Evolutionary conservation across 2,329 filamentous ascomycete species (phyloP).

Genomic region (Cadophora sp.): DNA sequence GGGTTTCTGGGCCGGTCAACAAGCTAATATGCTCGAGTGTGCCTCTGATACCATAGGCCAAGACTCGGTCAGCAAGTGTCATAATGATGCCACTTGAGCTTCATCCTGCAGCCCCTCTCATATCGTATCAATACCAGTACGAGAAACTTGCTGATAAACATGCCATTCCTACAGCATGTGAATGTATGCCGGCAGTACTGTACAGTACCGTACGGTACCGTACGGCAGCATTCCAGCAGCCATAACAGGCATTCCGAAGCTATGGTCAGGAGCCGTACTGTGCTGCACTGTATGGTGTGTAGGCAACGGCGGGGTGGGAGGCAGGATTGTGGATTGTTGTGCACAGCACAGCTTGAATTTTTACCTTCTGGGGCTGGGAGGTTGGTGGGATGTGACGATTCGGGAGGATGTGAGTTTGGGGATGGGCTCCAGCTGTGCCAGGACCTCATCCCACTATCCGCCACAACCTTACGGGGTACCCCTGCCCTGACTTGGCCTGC

Average conservation of each 20-base stretch:
- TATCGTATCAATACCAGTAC: neutral
- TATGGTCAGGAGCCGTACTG: neutral
- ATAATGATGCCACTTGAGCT: neutral
- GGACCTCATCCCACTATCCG: neutral
- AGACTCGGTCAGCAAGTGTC: neutral
- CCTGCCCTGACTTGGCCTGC: neutral
- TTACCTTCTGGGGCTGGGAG: neutral
- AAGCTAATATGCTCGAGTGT: constrained; percentile 11
- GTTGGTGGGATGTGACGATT: neutral
- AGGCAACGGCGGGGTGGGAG: neutral
- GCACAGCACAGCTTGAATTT: neutral
- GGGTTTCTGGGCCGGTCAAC: neutral
- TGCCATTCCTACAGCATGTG: neutral
- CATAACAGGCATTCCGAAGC: neutral
- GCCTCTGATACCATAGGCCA: neutral
- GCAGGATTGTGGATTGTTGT: neutral
- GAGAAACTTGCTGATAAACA: neutral
- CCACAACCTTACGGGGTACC: neutral
- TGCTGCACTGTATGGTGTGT: neutral
- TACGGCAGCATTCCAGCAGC: neutral
- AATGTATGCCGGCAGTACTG: neutral
- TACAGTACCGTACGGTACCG: neutral
- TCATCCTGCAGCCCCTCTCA: neutral
- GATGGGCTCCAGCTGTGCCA: neutral
- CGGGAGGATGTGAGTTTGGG: neutral